These are phyloP conservation scores for Nematodospora anomalae DNA, from an alignment of 1,139 yeast species.

Conservation along the genomic window DNA sequence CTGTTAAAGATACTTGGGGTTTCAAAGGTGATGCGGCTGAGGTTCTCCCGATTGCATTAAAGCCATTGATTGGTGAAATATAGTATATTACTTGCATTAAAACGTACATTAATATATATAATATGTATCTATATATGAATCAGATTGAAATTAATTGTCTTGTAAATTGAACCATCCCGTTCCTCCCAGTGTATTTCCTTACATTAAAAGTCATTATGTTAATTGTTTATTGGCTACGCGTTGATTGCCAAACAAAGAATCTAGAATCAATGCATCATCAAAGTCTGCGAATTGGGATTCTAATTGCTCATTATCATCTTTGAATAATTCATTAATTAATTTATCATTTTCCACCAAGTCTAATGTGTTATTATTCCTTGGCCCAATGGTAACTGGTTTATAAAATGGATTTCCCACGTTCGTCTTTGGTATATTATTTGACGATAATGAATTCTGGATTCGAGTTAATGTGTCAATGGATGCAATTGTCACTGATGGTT, in stretches of 20 bases:
- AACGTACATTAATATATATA: slow-evolving; percentile 1
- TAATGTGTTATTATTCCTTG: not conserved
- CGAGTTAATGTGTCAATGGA: slow-evolving; percentile 19
- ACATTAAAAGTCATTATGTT: no score
- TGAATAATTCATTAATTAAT: slow-evolving; percentile 3
- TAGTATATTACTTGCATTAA: slow-evolving; percentile 1
- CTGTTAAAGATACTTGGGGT: slow-evolving; percentile 57
- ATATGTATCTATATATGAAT: slow-evolving; percentile 1
- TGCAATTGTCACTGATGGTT: slow-evolving; percentile 28
- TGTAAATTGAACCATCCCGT: not conserved
- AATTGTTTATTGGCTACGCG: no score
- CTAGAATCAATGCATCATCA: slow-evolving; percentile 11
- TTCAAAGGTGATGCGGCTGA: slow-evolving; percentile 82
- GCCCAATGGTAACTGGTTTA: slow-evolving; percentile 11
- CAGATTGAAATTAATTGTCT: not conserved
- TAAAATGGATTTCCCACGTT: slow-evolving; percentile 18
- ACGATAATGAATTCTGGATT: slow-evolving; percentile 9
- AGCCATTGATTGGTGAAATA: slow-evolving; percentile 42
- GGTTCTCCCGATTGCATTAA: slow-evolving; percentile 64
- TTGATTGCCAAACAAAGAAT: slow-evolving; percentile 9
- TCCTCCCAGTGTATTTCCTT: no score
- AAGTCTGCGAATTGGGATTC: slow-evolving; percentile 4
- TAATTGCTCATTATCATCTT: slow-evolving; percentile 1
- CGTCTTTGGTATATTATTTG: slow-evolving; percentile 4
- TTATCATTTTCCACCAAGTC: not conserved